phyloP scores from a whole-genome alignment of 805 yeast species.

The Candida nonsorbophila region DNA sequence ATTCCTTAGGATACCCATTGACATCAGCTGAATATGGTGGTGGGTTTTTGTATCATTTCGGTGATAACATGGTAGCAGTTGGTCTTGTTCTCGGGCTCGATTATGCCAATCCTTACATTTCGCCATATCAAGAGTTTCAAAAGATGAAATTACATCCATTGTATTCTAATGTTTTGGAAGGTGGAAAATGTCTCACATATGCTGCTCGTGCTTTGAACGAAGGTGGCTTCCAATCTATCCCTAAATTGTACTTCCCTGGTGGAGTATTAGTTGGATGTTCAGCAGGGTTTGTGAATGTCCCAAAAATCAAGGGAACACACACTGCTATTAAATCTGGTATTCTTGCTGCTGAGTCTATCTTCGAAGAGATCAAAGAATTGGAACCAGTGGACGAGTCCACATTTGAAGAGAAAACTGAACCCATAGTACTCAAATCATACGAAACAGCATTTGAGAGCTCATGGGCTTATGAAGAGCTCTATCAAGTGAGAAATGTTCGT shows the following conservation, averaged over 20 bases:
- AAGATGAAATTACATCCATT: conserved; percentile 88
- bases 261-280: conserved; percentile 93
- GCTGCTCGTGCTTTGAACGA: conserved; percentile 97
- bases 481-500: conserved; percentile 82
- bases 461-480: conserved; percentile 82
- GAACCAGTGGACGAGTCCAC: conserved; percentile 40
- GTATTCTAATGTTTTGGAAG: conserved; percentile 66
- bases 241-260: conserved; percentile 89
- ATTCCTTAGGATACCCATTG: conserved; percentile 87
- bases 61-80: conserved; percentile 84
- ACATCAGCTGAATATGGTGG: conserved; percentile 66
- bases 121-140: conserved; percentile 96
- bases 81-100: conserved; percentile 96
- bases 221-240: conserved; percentile 94
- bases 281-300: conserved; percentile 96
- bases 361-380: conserved; percentile 36
- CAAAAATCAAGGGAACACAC: conserved; percentile 96
- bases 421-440: conserved; percentile 50
- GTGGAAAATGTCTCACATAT: conserved; percentile 89
- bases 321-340: conserved; percentile 96
- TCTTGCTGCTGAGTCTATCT: conserved; percentile 87
- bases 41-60: conserved; percentile 95
- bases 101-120: conserved; percentile 88
- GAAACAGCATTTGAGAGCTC: conserved; percentile 64
- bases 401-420: conserved; percentile 22